These are phyloP conservation scores for Aspergillus hancockii DNA, from an alignment of 495 filamentous ascomycete genomes.

Conservation along the genomic window DNA sequence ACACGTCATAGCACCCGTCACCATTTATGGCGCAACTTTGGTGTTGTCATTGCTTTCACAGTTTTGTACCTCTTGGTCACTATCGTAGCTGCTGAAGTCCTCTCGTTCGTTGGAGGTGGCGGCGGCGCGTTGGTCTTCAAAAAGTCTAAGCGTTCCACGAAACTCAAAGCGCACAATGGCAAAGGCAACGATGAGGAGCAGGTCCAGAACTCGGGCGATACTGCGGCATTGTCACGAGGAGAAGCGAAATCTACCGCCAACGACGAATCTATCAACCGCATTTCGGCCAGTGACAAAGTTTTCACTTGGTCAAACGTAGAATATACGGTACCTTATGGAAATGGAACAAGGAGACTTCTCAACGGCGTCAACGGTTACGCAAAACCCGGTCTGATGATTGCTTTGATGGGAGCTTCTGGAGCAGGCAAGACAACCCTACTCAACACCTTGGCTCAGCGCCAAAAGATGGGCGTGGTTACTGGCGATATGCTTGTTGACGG, in stretches of 20 bases:
- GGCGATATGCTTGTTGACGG: slow-evolving; percentile 84
- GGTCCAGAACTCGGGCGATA: slow-evolving; percentile 29
- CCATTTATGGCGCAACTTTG: slow-evolving; percentile 81
- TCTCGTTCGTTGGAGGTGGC: slow-evolving; percentile 53
- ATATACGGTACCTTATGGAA: slow-evolving; percentile 71
- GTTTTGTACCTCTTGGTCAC: slow-evolving; percentile 71
- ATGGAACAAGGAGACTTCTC: slow-evolving; percentile 68
- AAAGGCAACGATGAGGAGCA: slow-evolving; percentile 51
- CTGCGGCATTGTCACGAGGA: slow-evolving; percentile 46
- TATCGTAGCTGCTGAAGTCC: slow-evolving; percentile 56
- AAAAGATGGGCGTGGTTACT: slow-evolving; percentile 67
- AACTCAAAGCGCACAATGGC: slow-evolving; percentile 44
- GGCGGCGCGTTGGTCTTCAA: slow-evolving; percentile 69
- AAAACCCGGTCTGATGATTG: slow-evolving; percentile 79
- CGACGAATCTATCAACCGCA: slow-evolving; percentile 49
- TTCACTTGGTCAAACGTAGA: slow-evolving; percentile 78
- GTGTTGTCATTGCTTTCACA: slow-evolving; percentile 68
- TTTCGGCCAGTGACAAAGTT: slow-evolving; percentile 63
- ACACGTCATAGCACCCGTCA: slow-evolving; percentile 36
- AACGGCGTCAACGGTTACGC: slow-evolving; percentile 74
- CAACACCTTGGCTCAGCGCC: slow-evolving; percentile 75
- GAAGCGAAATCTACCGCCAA: slow-evolving; percentile 41
- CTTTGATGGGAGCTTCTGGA: slow-evolving; percentile 81
- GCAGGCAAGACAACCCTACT: slow-evolving; percentile 81
- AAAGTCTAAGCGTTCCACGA: slow-evolving; percentile 59